Base-by-base conservation (phyloP, 2,329 filamentous ascomycete genomes). In the Cytospora schulzeri region DNA sequence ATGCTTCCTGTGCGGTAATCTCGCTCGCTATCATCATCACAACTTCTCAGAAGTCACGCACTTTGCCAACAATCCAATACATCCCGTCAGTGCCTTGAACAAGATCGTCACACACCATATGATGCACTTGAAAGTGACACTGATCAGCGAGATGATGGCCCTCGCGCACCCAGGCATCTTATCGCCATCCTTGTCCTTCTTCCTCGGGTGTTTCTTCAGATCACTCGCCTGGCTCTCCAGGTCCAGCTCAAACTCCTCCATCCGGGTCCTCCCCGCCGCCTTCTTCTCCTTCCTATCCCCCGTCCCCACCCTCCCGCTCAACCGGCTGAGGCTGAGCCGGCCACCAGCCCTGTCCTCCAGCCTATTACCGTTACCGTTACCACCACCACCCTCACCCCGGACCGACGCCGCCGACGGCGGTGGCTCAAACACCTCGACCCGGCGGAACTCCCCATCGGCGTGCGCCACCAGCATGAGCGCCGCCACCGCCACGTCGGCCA, bases 161-260 rank as follows among this genome's bases (percentile, higher is more conserved):
- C 82, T 79, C 66, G 81, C 74, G 61, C 79, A 71, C 67, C 81
- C 81, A 0, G 83, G 85, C 69, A 85, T 69, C 71, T 83, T 81
- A 31, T 85, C 80, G 54, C 78, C 75, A 38, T 77, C 74, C 6
- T 79, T 76, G 14, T 74, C 72, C 68, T 77, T 70, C 48, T 77
- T 70, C 50, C 77, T 73, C 68, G 77, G 71, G 70, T 80, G 74
- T 70, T 82, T 76, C 58, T 75, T 74, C 19, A 80, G 70, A 68
- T 80, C 83, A 60, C 79, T 80, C 8, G 79, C 77, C 74, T 89
- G 87, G 71, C 86, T 89, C 75, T 88, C 87, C 6, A 89, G 73
- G 68, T 89, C 87, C 45, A 88, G 76, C 73, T 85, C 87, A 64
- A 88, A 83, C 69, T 83, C 81, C 68, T 88, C 83, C 71, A 85